Evolutionary conservation across 805 yeast species (phyloP), one percentile per base, ranked within the genome.

Genomic region (Metschnikowia lochheadii): DNA sequence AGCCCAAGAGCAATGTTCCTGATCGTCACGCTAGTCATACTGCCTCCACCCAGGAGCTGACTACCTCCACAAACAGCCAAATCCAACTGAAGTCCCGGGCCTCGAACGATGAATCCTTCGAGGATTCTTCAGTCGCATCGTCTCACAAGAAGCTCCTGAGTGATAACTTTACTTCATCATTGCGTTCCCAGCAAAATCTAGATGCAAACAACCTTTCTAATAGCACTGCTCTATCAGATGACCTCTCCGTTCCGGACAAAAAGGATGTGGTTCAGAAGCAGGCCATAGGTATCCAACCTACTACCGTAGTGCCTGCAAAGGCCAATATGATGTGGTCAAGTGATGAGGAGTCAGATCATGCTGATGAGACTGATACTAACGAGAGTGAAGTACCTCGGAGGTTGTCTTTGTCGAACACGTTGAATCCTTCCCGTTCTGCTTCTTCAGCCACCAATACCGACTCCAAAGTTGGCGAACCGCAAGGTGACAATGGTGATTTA

Each of bases 281-380:
- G 48, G 53, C 69, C 26, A 67, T 72, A 26, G 78, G 84, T 1
- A 64, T 81, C 14, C 88, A 82, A 55, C 66, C 86, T 11, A 79
- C 87, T 5, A 82, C 85, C 3, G 84, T 92, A 3, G 81, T 87
- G n/a, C 97, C 97, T 0, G 79, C 85, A 26, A 89, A 87, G 64
- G 88, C 96, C 0, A 82, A 85, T 40, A 75, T 92, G 63, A 84
- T 91, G 3, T 94, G 96, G 90, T 85, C 92, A 14, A 85, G 90
- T 48, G 96, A 86, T 56, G 94, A 85, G 44, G 88, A 81, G 2
- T 80, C 74, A 1, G 50, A 42, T 7, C 77, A 66, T 7, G 68
- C 62, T 1, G 64, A 48, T 23, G 20, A n/a, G 36, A 52, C 54
- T 17, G 21, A 7, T 6, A 15, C 33, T 7, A 17, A 34, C 15